Conservation (phyloP, 169 alveolate species). For the Plasmodium blacklocki region DNA sequence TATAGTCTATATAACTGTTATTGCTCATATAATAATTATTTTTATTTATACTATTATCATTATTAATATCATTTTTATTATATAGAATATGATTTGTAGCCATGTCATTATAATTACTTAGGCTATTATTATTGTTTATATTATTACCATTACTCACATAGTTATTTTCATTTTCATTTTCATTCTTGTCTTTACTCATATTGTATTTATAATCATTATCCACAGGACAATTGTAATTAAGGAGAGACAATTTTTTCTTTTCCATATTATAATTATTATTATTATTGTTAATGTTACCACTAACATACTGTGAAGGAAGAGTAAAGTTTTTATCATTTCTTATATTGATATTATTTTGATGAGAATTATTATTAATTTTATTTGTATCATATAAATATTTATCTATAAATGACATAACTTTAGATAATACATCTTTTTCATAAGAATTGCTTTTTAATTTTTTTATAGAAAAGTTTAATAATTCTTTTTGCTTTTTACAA, state of each 20-base stretch:
- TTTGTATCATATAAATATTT: conserved; percentile 1
- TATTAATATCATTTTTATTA: no score
- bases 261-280: conserved; percentile 9
- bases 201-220: no score
- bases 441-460: conserved; percentile 36
- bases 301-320: neutral
- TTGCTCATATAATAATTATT: no score
- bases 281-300: neutral
- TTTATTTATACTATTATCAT: no score
- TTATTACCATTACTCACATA: neutral
- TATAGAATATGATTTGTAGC: no score
- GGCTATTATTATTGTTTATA: neutral
- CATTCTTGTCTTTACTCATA: no score
- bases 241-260: no score
- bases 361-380: neutral
- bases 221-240: no score
- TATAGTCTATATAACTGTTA: no score
- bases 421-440: conserved; percentile 36
- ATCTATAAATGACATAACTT: conserved; percentile 21
- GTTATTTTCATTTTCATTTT: no score
- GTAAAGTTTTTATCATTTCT: no score
- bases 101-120: no score
- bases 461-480: conserved; percentile 38
- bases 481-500: conserved; percentile 30
- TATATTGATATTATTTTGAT: conserved; percentile 4